Evolutionary conservation across 495 filamentous ascomycete species (phyloP).

Genomic region (Copromyces sp.): DNA sequence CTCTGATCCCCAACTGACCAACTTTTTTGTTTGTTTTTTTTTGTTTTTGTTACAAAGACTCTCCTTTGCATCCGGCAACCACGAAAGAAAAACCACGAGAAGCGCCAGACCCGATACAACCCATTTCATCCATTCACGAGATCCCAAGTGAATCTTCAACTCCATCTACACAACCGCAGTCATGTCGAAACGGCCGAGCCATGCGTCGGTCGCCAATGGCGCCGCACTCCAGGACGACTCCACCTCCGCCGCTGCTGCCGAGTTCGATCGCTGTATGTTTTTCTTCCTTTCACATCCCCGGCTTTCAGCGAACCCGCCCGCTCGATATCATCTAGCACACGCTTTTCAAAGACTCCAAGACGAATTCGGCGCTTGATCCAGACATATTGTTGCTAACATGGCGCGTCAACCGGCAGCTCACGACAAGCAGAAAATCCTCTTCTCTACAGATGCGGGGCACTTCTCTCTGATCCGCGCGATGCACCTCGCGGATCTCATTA

Average conservation of each 20-base stretch:
- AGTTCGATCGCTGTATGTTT: constrained; percentile 4
- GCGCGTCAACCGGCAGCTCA: constrained; percentile 37
- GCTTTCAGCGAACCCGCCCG: background rate
- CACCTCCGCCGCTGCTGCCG: background rate
- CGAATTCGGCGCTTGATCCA: background rate
- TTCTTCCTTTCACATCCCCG: constrained; percentile 2
- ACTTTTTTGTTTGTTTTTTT: background rate
- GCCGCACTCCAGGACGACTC: constrained; percentile 24
- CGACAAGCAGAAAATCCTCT: constrained; percentile 80
- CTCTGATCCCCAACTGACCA: background rate
- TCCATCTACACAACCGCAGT: background rate
- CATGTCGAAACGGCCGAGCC: constrained; percentile 43
- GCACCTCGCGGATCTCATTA: constrained; percentile 91
- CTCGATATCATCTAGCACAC: background rate
- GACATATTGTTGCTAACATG: background rate
- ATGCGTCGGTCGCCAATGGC: constrained; percentile 27
- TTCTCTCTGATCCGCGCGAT: constrained; percentile 62
- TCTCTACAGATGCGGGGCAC: constrained; percentile 66
- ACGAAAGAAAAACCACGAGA: background rate
- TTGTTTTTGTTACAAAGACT: background rate
- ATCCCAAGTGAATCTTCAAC: background rate
- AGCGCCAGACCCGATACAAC: background rate
- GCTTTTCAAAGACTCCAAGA: background rate
- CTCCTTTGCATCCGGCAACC: background rate
- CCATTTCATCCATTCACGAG: background rate